phyloP scores from a whole-genome alignment of 495 filamentous ascomycete genomes.

The Elasticomyces elasticus region DNA sequence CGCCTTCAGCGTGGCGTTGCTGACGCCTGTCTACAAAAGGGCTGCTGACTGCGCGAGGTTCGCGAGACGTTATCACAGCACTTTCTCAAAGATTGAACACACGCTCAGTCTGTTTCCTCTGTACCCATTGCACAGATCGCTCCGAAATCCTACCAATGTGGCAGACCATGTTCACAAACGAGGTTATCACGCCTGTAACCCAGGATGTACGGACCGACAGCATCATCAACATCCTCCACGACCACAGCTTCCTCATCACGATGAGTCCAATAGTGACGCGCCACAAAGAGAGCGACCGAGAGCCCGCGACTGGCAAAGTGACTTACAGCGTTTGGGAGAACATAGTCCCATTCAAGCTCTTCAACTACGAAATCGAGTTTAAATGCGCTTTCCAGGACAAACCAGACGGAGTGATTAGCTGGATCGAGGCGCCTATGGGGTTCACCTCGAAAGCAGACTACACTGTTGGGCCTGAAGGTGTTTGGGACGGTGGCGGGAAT shows the following conservation, averaged over 20 bases:
- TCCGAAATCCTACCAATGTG: slow-evolving; percentile 4
- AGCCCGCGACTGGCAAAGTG: slow-evolving; percentile 1
- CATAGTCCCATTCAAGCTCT: slow-evolving; percentile 13
- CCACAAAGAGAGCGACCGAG: not conserved
- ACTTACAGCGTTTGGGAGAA: slow-evolving; percentile 17
- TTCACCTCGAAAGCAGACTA: slow-evolving; percentile 11
- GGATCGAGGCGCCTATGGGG: slow-evolving; percentile 11
- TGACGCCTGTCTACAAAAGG: not conserved
- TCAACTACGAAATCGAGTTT: slow-evolving; percentile 13
- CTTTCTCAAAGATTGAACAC: not conserved
- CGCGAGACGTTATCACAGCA: too few species aligned
- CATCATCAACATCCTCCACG: slow-evolving; percentile 10
- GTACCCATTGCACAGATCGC: too few species aligned
- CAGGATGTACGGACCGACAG: slow-evolving; percentile 4
- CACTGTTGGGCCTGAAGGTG: not conserved
- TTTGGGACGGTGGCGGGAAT: slow-evolving; percentile 1
- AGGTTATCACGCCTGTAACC: slow-evolving; percentile 6
- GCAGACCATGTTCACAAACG: slow-evolving; percentile 8
- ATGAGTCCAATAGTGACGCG: slow-evolving; percentile 15
- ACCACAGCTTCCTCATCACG: slow-evolving; percentile 13
- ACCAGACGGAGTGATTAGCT: slow-evolving; percentile 4
- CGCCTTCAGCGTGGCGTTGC: not conserved
- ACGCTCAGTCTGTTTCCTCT: too few species aligned
- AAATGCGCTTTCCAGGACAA: slow-evolving; percentile 7
- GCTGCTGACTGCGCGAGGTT: not conserved